Conservation (phyloP, 257 asterid genomes). For the Galeopsis tetrahit region DNA sequence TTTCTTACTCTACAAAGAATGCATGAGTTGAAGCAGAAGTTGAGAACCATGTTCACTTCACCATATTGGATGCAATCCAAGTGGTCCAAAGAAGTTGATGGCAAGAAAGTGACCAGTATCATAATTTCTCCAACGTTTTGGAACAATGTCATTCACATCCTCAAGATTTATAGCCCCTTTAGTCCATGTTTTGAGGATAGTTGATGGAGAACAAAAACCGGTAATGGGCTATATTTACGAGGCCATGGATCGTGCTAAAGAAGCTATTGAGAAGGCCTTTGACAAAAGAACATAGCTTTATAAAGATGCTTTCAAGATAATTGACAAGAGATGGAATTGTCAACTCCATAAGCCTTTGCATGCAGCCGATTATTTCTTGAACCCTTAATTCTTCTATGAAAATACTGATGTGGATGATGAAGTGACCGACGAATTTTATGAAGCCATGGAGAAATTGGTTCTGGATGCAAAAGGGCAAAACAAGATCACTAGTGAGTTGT, state of each 20-base stretch:
- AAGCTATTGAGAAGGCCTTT: background rate
- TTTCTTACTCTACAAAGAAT: too few relatives aligned
- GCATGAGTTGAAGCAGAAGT: too few relatives aligned
- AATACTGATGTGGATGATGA: too few relatives aligned
- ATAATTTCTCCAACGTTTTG: background rate
- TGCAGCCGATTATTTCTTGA: too few relatives aligned
- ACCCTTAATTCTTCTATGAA: too few relatives aligned
- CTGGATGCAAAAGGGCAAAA: too few relatives aligned
- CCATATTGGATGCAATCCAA: background rate
- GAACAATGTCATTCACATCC: background rate
- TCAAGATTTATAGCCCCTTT: background rate
- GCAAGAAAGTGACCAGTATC: background rate
- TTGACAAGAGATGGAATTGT: conserved; percentile 6
- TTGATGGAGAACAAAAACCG: background rate
- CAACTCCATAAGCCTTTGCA: conserved; percentile 3
- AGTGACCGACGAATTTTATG: too few relatives aligned
- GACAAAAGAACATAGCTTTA: background rate
- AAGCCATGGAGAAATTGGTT: too few relatives aligned
- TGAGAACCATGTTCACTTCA: conserved; percentile 2
- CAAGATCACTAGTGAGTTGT: too few relatives aligned
- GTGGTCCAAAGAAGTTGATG: background rate
- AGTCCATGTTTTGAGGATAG: background rate
- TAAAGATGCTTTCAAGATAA: background rate
- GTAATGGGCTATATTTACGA: background rate
- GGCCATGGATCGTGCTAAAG: background rate